A percentile compares a stretch with the other conserved stretches of the same genome.
phyloP scores from a whole-genome alignment of 768 basidiomycete genomes.

The Gymnopilus junonius region DNA sequence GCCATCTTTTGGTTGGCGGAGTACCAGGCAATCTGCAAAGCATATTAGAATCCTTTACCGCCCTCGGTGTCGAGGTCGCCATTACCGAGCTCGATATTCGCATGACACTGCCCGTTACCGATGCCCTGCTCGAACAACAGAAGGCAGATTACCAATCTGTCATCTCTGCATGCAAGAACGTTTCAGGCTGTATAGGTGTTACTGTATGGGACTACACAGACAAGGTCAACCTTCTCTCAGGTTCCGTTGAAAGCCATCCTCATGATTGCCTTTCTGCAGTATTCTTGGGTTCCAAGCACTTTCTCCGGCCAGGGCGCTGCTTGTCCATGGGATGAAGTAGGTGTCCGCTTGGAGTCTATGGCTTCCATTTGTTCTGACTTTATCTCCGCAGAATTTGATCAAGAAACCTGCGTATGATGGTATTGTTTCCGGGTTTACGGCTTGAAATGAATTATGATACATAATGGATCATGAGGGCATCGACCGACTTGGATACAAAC shows the following conservation, averaged over 20 bases:
- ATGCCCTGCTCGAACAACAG: slow-evolving; percentile 55
- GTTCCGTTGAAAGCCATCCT: not conserved
- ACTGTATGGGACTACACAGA: slow-evolving; percentile 53
- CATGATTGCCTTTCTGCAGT: slow-evolving; percentile 22
- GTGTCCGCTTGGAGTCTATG: not conserved
- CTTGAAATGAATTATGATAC: not conserved
- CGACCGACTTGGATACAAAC: not conserved
- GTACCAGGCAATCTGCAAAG: slow-evolving; percentile 52
- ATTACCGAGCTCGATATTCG: slow-evolving; percentile 73
- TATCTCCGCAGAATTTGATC: slow-evolving; percentile 37
- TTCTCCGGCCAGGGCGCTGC: slow-evolving; percentile 46
- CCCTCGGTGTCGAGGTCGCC: slow-evolving; percentile 68
- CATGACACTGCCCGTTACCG: slow-evolving; percentile 57
- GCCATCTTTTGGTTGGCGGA: slow-evolving; percentile 62
- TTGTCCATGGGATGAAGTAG: slow-evolving; percentile 41
- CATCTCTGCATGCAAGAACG: slow-evolving; percentile 55
- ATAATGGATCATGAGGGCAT: not conserved
- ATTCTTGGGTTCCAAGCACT: slow-evolving; percentile 43
- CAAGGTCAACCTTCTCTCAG: slow-evolving; percentile 25
- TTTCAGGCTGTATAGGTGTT: slow-evolving; percentile 45
- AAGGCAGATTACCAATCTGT: slow-evolving; percentile 60
- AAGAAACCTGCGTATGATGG: slow-evolving; percentile 52
- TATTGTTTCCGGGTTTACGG: slow-evolving; percentile 40
- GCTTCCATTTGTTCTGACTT: not conserved
- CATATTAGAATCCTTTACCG: slow-evolving; percentile 55